Evolutionary conservation across 2,329 filamentous ascomycete genomes (phyloP).

Genomic region (Aureobasidium namibiae): DNA sequence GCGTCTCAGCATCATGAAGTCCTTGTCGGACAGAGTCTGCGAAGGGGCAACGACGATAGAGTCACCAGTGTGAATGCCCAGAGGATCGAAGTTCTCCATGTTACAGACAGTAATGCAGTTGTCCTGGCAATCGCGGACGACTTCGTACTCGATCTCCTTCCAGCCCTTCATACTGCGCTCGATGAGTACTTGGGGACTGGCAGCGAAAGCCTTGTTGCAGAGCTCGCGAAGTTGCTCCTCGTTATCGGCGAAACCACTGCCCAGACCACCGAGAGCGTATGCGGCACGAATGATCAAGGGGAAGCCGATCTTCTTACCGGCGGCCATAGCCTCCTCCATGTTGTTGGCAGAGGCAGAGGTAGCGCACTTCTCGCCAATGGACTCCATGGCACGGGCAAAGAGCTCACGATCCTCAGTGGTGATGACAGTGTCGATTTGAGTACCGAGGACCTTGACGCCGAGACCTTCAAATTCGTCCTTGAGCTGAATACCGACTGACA

Average conservation of each 20-base stretch:
- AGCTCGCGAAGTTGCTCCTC: constrained; percentile 74
- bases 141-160: constrained; percentile 99
- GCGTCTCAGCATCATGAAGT: constrained; percentile 98
- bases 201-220: constrained; percentile 90
- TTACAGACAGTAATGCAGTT: constrained; percentile 99
- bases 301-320: constrained; percentile 85
- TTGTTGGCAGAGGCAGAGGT: constrained; percentile 90
- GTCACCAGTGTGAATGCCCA: constrained; percentile 96
- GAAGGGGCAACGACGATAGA: constrained; percentile 97
- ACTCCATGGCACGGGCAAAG: constrained; percentile 96
- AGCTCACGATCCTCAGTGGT: constrained; percentile 97
- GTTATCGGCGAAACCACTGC: constrained; percentile 91
- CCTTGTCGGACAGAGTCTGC: constrained; percentile 91
- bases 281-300: constrained; percentile 95
- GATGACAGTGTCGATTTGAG: constrained; percentile 95
- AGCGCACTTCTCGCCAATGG: constrained; percentile 94
- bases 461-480: constrained; percentile 93
- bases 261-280: constrained; percentile 89
- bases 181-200: constrained; percentile 90
- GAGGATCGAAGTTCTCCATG: constrained; percentile 99
- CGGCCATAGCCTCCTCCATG: constrained; percentile 79
- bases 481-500: constrained; percentile 94
- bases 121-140: constrained; percentile 88
- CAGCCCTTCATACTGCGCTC: constrained; percentile 99
- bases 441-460: constrained; percentile 90